phyloP scores from a whole-genome alignment of 2,329 filamentous ascomycete genomes.

The Dissoconium aciculare region DNA sequence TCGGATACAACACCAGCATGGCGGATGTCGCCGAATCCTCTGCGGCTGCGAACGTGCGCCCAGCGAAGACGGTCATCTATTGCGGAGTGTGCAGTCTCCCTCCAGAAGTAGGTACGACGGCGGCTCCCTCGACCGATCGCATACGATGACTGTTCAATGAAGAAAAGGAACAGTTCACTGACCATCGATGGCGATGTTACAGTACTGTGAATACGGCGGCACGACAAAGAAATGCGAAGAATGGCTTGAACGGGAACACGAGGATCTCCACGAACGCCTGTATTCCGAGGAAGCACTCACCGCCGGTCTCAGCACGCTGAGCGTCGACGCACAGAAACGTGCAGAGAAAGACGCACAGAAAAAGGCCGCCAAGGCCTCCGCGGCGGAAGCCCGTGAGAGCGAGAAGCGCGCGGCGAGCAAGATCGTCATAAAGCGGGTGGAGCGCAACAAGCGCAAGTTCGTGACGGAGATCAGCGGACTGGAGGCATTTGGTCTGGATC shows the following conservation, averaged over 20 bases:
- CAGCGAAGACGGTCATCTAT: conserved; percentile 43
- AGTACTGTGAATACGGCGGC: conserved; percentile 99
- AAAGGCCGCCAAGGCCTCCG: conserved; percentile 87
- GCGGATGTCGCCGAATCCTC: conserved; percentile 17
- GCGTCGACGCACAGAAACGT: conserved; percentile 81
- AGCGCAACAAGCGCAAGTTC: conserved; percentile 95
- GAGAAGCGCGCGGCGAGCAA: conserved; percentile 71
- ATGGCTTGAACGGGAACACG: conserved; percentile 69
- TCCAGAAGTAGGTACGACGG: conserved; percentile 45
- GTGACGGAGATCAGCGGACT: conserved; percentile 86
- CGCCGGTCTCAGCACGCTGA: conserved; percentile 72
- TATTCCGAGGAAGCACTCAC: conserved; percentile 67
- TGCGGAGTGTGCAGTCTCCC: conserved; percentile 53
- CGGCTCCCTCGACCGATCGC: conserved; percentile 2
- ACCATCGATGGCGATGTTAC: too few relatives aligned
- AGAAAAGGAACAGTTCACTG: too few relatives aligned
- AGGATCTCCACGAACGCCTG: conserved; percentile 58
- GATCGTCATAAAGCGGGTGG: conserved; percentile 86
- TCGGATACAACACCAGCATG: conserved; percentile 15
- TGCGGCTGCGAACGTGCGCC: conserved; percentile 13
- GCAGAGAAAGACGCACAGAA: conserved; percentile 93
- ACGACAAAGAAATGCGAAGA: conserved; percentile 95
- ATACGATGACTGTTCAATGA: conserved; percentile 8
- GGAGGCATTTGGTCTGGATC: conserved; percentile 76
- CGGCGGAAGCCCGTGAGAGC: conserved; percentile 67